Percentiles rank a stretch among this genome's conserved stretches.
These are phyloP conservation scores for Cadophora malorum DNA, from an alignment of 2,329 filamentous ascomycete species.

Conservation along the genomic window DNA sequence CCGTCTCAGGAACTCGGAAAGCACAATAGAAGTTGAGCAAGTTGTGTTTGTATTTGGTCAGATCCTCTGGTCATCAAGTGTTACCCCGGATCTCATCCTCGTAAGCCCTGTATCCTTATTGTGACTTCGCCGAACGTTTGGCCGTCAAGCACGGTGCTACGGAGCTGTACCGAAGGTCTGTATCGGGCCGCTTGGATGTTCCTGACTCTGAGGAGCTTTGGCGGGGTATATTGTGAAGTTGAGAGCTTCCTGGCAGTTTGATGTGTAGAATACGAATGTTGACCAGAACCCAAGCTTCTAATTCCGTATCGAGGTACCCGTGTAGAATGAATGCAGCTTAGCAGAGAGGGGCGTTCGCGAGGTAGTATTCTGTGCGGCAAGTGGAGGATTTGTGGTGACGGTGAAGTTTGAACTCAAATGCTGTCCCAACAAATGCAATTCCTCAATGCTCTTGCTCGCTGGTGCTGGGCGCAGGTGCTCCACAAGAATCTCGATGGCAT, in stretches of 20 bases:
- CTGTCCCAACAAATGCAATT: conserved; percentile 25
- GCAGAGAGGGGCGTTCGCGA: conserved; percentile 8
- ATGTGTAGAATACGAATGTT: neutral
- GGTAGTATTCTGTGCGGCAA: neutral
- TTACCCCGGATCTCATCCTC: conserved; percentile 28
- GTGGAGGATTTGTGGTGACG: neutral
- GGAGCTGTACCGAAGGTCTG: neutral
- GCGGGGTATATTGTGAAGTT: conserved; percentile 17
- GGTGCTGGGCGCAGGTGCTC: conserved; percentile 18
- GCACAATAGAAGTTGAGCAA: conserved; percentile 3
- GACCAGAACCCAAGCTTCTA: neutral
- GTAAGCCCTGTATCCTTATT: conserved; percentile 15
- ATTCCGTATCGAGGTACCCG: conserved; percentile 3
- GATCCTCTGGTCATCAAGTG: conserved; percentile 25
- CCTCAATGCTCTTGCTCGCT: conserved; percentile 1
- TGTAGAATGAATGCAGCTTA: conserved; percentile 18
- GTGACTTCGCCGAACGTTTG: conserved; percentile 22
- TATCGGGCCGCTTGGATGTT: conserved; percentile 1
- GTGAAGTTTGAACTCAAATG: neutral
- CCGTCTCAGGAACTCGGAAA: conserved; percentile 36
- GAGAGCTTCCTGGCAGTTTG: conserved; percentile 19
- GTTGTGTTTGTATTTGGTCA: conserved; percentile 24
- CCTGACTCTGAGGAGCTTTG: conserved; percentile 14
- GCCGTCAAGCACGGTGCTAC: conserved; percentile 17
- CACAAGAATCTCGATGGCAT: conserved; percentile 22